Conservation (phyloP, 2,329 filamentous ascomycete genomes). For the Ophiostoma perfectum region DNA sequence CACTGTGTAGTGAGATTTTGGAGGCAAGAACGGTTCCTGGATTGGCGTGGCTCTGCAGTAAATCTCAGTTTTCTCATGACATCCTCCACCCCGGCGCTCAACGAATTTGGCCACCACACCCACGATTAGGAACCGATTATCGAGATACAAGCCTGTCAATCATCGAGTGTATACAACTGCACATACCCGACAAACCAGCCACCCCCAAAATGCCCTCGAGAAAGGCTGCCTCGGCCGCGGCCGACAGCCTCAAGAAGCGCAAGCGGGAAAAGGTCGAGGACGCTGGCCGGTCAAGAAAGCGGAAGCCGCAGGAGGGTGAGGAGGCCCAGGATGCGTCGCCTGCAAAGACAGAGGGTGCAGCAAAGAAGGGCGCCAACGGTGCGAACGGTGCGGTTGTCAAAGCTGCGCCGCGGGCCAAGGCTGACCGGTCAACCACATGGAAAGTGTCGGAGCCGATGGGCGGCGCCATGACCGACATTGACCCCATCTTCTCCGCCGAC, state of each 20-base stretch:
- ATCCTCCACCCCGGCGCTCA: not conserved
- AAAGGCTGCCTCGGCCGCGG: constrained; percentile 30
- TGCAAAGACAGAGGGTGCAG: not conserved
- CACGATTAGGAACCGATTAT: not conserved
- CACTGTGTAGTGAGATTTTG: constrained; percentile 7
- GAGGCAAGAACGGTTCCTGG: constrained; percentile 13
- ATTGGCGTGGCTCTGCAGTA: not conserved
- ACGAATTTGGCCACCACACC: not conserved
- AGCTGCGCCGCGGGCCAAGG: constrained; percentile 16
- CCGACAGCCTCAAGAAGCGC: constrained; percentile 32
- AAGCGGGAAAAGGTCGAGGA: constrained; percentile 34
- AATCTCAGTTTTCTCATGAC: constrained; percentile 13
- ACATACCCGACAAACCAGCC: not conserved
- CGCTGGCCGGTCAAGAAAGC: constrained; percentile 24
- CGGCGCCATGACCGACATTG: constrained; percentile 59
- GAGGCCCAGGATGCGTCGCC: not conserved
- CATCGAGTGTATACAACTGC: not conserved
- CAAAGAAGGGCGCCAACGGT: not conserved
- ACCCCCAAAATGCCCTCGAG: constrained; percentile 23
- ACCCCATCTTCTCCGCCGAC: constrained; percentile 56
- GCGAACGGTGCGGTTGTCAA: constrained; percentile 12
- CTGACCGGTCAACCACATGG: constrained; percentile 40
- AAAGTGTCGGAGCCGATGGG: constrained; percentile 59
- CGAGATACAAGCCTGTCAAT: not conserved
- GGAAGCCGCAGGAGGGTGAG: constrained; percentile 22